Evolutionary conservation across 345 rosid genomes (phyloP), one percentile per base, ranked within the genome.

Genomic region (Gossypium australe): DNA sequence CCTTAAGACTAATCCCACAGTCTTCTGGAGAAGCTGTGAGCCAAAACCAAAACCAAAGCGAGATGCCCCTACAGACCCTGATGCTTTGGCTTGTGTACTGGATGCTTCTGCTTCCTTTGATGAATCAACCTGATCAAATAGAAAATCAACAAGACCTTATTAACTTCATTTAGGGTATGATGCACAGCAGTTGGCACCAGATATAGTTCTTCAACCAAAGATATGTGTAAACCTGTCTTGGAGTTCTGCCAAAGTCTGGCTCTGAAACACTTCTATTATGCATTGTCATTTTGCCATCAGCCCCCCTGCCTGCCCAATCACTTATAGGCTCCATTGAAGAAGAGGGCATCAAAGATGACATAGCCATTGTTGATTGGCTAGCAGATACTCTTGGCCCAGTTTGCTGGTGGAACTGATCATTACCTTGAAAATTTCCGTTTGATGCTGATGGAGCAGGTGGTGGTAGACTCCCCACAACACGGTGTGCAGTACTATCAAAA

Each of bases 1-100:
- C 83, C 90, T 78, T 78, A 89, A 82, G 73, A 94, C 94, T 75
- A 90, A 83, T 61, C 97, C 97, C 22, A 95, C 92, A 0, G 99
- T 90, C 82, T 87, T 88, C 80, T 89, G 97, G 75, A 95, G 67
- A 77, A 93, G 87, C 76, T 90, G 94, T 3, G 96, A 58, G 48
- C 97, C 97, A 78, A 91, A 86, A 77, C 92, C 85, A 80, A 95
- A 89, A 82, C 93, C 89, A 81, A 95, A 88, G 74, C 94, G 97
- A 66, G 97, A 91, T 66, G 83, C 81, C 56, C 85, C 84, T 60
- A 78, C 81, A 1, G 41, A 59, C 41, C 41, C 64, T 71, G 85
- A 65, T 84, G 88, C 27, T 85, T 91, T 93, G 56, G 81, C 84
- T 79, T 89, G 90, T 78, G 86, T 81, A 78, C 72, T 73, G 73